Percentiles rank a stretch among this genome's conserved stretches.
These are phyloP conservation scores for Chlamydomonas eustigma DNA, from an alignment of 139 green algal genomes.

Conservation along the genomic window DNA sequence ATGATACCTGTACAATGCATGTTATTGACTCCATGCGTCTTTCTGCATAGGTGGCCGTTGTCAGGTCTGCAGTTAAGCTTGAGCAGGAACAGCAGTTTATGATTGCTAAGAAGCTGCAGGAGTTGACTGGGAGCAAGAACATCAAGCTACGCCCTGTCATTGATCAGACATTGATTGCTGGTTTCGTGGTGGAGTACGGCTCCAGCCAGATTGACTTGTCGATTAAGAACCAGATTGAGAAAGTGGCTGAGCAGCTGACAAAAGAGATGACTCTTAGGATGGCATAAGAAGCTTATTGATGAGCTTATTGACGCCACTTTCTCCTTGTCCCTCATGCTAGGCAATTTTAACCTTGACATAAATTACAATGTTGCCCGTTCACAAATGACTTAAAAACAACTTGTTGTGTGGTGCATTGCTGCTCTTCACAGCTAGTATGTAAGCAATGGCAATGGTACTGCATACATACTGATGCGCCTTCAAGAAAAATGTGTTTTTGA, in stretches of 20 bases:
- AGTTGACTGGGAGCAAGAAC: slow-evolving; percentile 97
- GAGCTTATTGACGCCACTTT: too few relatives aligned
- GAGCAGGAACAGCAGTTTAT: slow-evolving; percentile 99
- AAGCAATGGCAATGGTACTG: too few relatives aligned
- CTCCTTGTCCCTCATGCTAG: too few relatives aligned
- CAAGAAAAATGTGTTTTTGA: too few relatives aligned
- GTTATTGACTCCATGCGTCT: too few relatives aligned
- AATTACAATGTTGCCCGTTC: too few relatives aligned
- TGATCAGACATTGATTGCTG: slow-evolving; percentile 88
- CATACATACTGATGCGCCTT: too few relatives aligned
- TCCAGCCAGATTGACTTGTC: slow-evolving; percentile 94
- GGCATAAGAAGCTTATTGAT: slow-evolving; percentile 26
- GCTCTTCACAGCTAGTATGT: too few relatives aligned
- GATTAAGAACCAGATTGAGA: slow-evolving; percentile 87
- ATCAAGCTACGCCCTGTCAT: slow-evolving; percentile 99
- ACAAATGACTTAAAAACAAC: too few relatives aligned
- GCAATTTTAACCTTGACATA: too few relatives aligned
- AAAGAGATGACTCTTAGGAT: slow-evolving; percentile 27
- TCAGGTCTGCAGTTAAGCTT: slow-evolving; percentile 93
- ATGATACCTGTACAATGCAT: too few relatives aligned
- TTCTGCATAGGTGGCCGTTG: slow-evolving; percentile 73
- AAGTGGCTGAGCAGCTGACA: slow-evolving; percentile 50
- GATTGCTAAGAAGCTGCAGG: slow-evolving; percentile 99
- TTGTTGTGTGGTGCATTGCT: too few relatives aligned
- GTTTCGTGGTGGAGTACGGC: slow-evolving; percentile 95